phyloP scores from a whole-genome alignment of 495 filamentous ascomycete species.

The Polyplosphaeria fusca region DNA sequence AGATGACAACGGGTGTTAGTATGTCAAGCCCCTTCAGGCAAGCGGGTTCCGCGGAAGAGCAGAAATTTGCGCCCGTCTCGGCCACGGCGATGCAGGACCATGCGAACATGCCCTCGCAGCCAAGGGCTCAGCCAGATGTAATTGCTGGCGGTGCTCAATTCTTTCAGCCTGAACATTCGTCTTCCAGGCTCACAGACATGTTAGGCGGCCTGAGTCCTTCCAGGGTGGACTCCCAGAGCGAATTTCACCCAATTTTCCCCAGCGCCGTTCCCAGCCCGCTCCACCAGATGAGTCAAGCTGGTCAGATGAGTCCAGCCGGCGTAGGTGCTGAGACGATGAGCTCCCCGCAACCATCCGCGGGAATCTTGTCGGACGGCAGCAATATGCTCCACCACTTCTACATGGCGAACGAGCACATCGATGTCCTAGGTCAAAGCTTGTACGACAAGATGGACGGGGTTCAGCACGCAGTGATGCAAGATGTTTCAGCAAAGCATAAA shows the following conservation, averaged over 20 bases:
- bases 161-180: not conserved
- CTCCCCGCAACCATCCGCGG: not conserved
- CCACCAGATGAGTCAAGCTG: slow-evolving; percentile 6
- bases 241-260: slow-evolving; percentile 17
- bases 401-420: slow-evolving; percentile 33
- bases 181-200: slow-evolving; percentile 19
- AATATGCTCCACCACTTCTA: slow-evolving; percentile 32
- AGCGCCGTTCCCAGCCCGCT: slow-evolving; percentile 35
- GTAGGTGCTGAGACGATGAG: too few species aligned
- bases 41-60: too few species aligned
- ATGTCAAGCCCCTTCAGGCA: too few species aligned
- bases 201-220: slow-evolving; percentile 6
- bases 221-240: not conserved
- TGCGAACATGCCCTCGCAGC: too few species aligned
- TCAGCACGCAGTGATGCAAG: not conserved
- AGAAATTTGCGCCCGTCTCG: too few species aligned
- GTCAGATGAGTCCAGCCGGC: not conserved
- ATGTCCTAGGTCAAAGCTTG: slow-evolving; percentile 13
- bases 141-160: not conserved
- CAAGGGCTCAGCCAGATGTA: too few species aligned
- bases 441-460: slow-evolving; percentile 1
- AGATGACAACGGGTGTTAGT: too few species aligned
- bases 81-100: too few species aligned
- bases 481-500: slow-evolving; percentile 7
- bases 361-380: slow-evolving; percentile 13